Evolutionary conservation across 805 yeast species (phyloP), one percentile per base, ranked within the genome.

Genomic region (Sugiyamaella floridensis): DNA sequence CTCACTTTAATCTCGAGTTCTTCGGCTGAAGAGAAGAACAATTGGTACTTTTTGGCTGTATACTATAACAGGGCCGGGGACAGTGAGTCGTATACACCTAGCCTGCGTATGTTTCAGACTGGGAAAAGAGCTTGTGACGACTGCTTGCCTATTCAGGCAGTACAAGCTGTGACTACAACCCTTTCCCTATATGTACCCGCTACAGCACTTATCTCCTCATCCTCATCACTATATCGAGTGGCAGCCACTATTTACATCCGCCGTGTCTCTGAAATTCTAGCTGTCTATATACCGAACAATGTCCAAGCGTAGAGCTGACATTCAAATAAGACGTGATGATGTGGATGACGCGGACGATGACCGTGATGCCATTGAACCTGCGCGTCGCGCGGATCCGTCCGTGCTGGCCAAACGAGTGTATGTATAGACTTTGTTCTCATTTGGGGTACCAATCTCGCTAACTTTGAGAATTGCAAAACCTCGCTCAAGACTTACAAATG

Each of bases 381-480:
- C 53, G 45, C 59, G 60, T n/a, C 64, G 57, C 46, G 93, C 95
- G 0, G 74, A 86, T 1, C 73, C 78, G 2, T 81, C 75, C 4
- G 82, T 80, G 5, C 67, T 89, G 77, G 79, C 89, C 26, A 76
- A 71, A 52, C 75, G 97, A 62, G 85, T 81, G 71, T 52, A 47
- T n/a, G 58, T 52, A n/a, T n/a, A 14, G n/a, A 34, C 16, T 50
- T 29, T 8, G n/a, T 14, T 43, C 9, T 26, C 8, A 11, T 22
- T n/a, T n/a, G n/a, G n/a, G 6, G 26, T 16, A n/a, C 40, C 42
- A 22, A 41, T 14, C 14, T 41, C 15, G 28, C 32, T 43, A 26
- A 43, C 46, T 16, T n/a, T n/a, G 26, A 49, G 55, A 51, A 51
- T 56, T 10, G 54, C 56, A 14, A 47, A 37, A 45, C 51, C 54